Base-by-base conservation (phyloP, 371 early-diverging fungal genomes). In the Mucor ambiguus region DNA sequence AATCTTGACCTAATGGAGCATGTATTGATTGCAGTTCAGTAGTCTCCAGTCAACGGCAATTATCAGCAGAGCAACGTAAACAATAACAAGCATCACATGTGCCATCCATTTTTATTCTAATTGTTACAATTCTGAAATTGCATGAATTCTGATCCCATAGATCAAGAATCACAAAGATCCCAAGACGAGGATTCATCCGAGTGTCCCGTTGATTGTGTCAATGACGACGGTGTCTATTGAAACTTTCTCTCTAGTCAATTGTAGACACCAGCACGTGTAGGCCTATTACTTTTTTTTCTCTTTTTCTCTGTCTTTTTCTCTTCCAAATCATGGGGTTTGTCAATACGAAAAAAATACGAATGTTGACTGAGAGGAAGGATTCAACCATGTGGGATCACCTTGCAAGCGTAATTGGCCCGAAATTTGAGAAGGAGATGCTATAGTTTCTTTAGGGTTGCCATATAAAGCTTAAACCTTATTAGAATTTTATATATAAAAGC, bases 401-500 rank as follows among this genome's bases (percentile, higher is more conserved):
- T 54, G 16, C 26, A 54, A 54, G 54, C 54, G 29, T 28, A 54
- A 54, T 54, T 54, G 54, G 54, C 54, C 54, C 54, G 29, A 54
- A 54, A 54, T 26, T 54, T 46, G 46, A 22, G 22, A 46, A 20
- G 46, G 46, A 46, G 46, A 22, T 46, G 46, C 22, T 3, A 22
- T 46, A 22, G 46, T 46, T 46, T 46, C 41, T 46, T 46, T 22
- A 46, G 46, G 46, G 46, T 46, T 46, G 10, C 46, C 46, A 22
- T 46, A 8, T 46, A 46, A 2, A 20, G 54, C 8, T 29, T 38
- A 63, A 63, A 29, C n/a, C 24, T 30, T 24, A 33, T 61, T 61
- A 52, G 35, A 29, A 22, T 63, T 41, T 48, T 37, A 1, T 48
- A 60, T 66, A 66, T 49, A 66, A 59, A 60, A 11, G 14, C 30